Evolutionary conservation across 2,329 filamentous ascomycete genomes (phyloP), one percentile per base, ranked within the genome.

Genomic region (Colletotrichum abscissum): DNA sequence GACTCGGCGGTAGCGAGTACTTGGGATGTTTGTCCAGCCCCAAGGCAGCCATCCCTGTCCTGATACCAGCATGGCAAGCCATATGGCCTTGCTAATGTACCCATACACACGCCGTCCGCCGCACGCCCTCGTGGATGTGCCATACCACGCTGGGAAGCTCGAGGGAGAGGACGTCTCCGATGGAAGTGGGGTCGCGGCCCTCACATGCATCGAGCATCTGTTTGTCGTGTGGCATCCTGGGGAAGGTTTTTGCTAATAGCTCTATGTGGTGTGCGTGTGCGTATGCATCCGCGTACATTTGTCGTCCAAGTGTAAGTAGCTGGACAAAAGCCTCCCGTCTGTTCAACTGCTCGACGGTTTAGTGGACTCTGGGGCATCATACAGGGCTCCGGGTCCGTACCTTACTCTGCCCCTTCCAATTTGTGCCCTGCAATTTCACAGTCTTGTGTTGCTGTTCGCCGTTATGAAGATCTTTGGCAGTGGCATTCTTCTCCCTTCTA

Each of bases 161-260:
- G 26, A 73, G 54, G 59, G 52, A 55, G 30, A 28, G 35, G 59
- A 22, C 59, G 52, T 73, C 70, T 56, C 59, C 70, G 70, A 73
- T 73, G 55, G 46, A 55, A 46, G 70, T 73, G 70, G 70, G 46
- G 60, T 30, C 59, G 56, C 52, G 33, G 70, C 35, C 60, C 70
- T 73, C 66, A 73, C 70, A 73, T 73, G 70, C 70, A 70, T 73
- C 60, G 66, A 69, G 59, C 67, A 70, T 64, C 54, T 69, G 65
- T 55, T 69, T 26, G 52, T 55, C 60, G 70, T 73, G 70, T 65
- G 66, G 42, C 60, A 70, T 60, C 55, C 55, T 67, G 24, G 60
- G 24, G 19, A 59, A 73, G 60, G 42, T 55, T 70, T 60, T 56
- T 56, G 33, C 63, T 38, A 56, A 16, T 5, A 56, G 52, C 60